Percentiles rank a stretch among this genome's conserved stretches.
phyloP scores from a whole-genome alignment of 352 stramenopile species.

The Globisporangium polare region DNA sequence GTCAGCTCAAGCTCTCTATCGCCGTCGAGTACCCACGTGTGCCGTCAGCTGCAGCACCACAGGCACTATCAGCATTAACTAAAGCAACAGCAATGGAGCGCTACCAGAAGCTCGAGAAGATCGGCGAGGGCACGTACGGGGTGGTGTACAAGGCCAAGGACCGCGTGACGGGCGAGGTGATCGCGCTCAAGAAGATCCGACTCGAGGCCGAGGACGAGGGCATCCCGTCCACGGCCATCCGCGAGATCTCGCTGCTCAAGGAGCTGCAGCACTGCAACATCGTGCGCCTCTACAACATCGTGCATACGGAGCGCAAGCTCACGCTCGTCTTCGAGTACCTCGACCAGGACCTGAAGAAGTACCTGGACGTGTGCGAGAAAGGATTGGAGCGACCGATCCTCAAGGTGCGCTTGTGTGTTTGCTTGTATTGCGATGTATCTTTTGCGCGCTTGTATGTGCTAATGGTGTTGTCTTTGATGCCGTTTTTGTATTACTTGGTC shows the following conservation, averaged over 20 bases:
- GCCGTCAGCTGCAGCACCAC: not conserved
- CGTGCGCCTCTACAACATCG: slow-evolving; percentile 98
- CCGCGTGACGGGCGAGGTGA: slow-evolving; percentile 94
- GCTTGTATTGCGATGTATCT: not conserved
- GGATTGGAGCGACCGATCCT: slow-evolving; percentile 92
- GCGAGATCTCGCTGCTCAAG: slow-evolving; percentile 98
- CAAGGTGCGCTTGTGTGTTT: slow-evolving; percentile 35
- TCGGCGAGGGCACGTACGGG: slow-evolving; percentile 98
- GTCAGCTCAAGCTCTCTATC: not conserved
- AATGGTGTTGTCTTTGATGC: not conserved
- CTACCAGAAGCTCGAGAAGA: slow-evolving; percentile 96
- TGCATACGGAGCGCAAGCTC: slow-evolving; percentile 98
- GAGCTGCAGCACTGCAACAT: slow-evolving; percentile 98
- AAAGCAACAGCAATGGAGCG: slow-evolving; percentile 69
- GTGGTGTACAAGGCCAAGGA: slow-evolving; percentile 99
- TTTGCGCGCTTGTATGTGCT: not conserved
- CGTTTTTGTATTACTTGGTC: not conserved
- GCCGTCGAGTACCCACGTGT: not conserved
- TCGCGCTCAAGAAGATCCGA: slow-evolving; percentile 99
- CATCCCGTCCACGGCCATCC: slow-evolving; percentile 97
- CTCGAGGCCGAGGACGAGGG: slow-evolving; percentile 98
- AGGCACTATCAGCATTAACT: not conserved
- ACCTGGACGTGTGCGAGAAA: slow-evolving; percentile 98
- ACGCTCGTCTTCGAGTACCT: slow-evolving; percentile 99
- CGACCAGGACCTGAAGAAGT: slow-evolving; percentile 99